Evolutionary conservation across 192 early-diverging fungal species (phyloP), one percentile per base, ranked within the genome.

Genomic region (Gonapodya sp.): DNA sequence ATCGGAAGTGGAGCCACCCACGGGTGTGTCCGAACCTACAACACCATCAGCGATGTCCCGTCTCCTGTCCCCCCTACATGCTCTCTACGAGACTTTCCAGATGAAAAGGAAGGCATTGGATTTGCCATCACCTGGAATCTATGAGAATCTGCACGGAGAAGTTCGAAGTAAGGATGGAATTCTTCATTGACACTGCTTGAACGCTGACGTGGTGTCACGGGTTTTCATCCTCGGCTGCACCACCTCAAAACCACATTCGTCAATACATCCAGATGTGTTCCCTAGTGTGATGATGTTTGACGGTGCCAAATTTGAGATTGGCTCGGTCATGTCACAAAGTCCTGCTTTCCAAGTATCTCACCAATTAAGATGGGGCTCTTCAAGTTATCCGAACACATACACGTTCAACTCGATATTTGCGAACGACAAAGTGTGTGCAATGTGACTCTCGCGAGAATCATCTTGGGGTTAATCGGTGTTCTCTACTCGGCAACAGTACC

Each of bases 221-320:
- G n/a, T n/a, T n/a, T n/a, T n/a, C n/a, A n/a, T n/a, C n/a, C n/a
- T n/a, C n/a, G n/a, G n/a, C n/a, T n/a, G n/a, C n/a, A n/a, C n/a
- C n/a, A n/a, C n/a, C n/a, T n/a, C n/a, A n/a, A n/a, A n/a, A n/a
- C n/a, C n/a, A n/a, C n/a, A n/a, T n/a, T n/a, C n/a, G n/a, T n/a
- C n/a, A n/a, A 16, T 0, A 0, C 64, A 82, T 46, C 36, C 2
- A 96, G 92, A 86, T 78, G 91, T 93, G 31, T 93, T 97, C 85
- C 87, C 94, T 82, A 93, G 95, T 31, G 92, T 94, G 86, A 92
- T 93, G 85, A 85, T 95, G 82, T 94, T 98, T 84, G 96, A 99
- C 80, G 98, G 98, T 81, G 97, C 93, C 1, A 94, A 95, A 80
- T 94, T 96, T 78, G 96, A 98, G 81, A 89, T 98, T 81, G 91